These are phyloP conservation scores for Lachnellula willkommii DNA, from an alignment of 2,329 filamentous ascomycete genomes.

Conservation along the genomic window DNA sequence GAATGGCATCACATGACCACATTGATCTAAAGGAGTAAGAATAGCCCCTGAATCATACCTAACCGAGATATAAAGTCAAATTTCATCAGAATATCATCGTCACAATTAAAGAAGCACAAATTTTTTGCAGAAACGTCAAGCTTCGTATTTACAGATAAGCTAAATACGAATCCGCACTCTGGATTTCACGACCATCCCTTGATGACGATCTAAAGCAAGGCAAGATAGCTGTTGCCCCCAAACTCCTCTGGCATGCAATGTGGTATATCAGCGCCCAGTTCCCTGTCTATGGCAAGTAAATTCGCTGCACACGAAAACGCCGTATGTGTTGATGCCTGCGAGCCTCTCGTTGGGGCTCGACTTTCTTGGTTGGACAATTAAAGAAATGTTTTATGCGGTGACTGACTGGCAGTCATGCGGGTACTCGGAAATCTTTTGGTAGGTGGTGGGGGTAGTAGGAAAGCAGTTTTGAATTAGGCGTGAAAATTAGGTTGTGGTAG, in stretches of 20 bases:
- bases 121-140: too few relatives aligned
- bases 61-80: too few relatives aligned
- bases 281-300: slow-evolving; percentile 5
- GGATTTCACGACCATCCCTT: slow-evolving; percentile 4
- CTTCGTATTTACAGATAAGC: too few relatives aligned
- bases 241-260: slow-evolving; percentile 22
- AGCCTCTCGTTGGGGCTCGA: slow-evolving; percentile 12
- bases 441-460: neutral
- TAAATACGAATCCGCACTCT: neutral
- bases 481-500: slow-evolving; percentile 33
- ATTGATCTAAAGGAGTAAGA: too few relatives aligned
- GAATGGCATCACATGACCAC: too few relatives aligned
- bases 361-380: slow-evolving; percentile 14
- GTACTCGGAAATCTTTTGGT: neutral
- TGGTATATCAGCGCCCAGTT: slow-evolving; percentile 18
- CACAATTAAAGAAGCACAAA: too few relatives aligned
- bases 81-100: too few relatives aligned
- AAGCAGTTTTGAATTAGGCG: slow-evolving; percentile 16
- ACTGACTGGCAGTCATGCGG: neutral
- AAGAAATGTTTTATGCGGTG: slow-evolving; percentile 1
- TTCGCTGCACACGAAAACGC: slow-evolving; percentile 22
- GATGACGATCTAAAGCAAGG: neutral
- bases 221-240: slow-evolving; percentile 1
- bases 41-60: too few relatives aligned
- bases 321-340: slow-evolving; percentile 14